Evolutionary conservation across 768 basidiomycete genomes (phyloP), one percentile per base, ranked within the genome.

Genomic region (Amanita molliuscula): DNA sequence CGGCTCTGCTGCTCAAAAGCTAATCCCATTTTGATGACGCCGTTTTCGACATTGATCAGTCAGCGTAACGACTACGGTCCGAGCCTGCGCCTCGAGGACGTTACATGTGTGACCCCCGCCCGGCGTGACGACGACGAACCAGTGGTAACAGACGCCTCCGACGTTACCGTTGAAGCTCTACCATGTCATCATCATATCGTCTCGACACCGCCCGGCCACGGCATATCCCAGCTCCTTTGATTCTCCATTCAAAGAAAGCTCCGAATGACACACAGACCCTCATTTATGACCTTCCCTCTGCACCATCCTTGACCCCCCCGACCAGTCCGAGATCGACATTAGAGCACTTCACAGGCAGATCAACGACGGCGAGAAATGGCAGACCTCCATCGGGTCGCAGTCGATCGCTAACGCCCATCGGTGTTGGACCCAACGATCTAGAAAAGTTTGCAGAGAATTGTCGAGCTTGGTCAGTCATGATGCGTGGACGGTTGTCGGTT

Each of bases 401-500:
- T 57, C 77, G 84, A 54, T 85, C 84, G 16, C 66, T 74, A 3
- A 88, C 86, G 26, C 86, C 88, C 0, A 71, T 77, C n/a, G 80
- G 77, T 8, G 78, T 79, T 21, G 67, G 75, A 18, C 70, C 76
- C 44, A 81, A 70, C 54, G 88, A 91, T 58, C 69, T 91, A 21
- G 89, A 91, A 61, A 72, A 74, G 47, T 92, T 91, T 59, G 84
- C 84, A 15, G 81, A 81, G 51, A 70, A 77, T 50, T 91, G 89
- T 66, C 78, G 81, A 25, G 76, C 81, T 62, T 92, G 88, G 89
- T 90, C 61, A 55, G 72, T 65, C 16, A 20, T 7, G 36, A 42
- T 34, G 47, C 41, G 23, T 44, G 20, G 25, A 20, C 31, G 41
- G 43, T 55, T 34, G 18, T 50, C 23, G 29, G 20, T 51, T 51